Evolutionary conservation across 805 yeast genomes (phyloP).

Genomic region (Wickerhamiella australiensis): DNA sequence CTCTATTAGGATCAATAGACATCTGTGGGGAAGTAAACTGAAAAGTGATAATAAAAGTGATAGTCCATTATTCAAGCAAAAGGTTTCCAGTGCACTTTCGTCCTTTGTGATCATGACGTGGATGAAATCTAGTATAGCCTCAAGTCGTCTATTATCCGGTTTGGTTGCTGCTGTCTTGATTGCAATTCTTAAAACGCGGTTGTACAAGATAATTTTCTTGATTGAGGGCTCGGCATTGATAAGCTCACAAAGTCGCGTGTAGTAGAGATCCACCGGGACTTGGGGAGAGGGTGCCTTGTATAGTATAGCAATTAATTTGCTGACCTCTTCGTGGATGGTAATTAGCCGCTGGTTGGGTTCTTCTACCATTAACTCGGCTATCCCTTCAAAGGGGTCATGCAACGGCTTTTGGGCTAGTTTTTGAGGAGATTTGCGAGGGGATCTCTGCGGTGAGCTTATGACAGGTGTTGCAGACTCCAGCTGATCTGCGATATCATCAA

Average conservation of each 20-base stretch:
- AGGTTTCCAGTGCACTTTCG: conserved; percentile 13
- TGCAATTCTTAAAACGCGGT: conserved; percentile 15
- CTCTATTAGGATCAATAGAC: background rate
- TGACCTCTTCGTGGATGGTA: conserved; percentile 20
- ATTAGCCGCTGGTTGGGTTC: conserved; percentile 17
- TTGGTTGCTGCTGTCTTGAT: conserved; percentile 6
- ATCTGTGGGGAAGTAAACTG: background rate
- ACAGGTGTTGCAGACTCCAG: conserved; percentile 28
- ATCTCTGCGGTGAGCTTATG: background rate
- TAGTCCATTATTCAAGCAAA: conserved; percentile 23
- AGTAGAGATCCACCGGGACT: conserved; percentile 11
- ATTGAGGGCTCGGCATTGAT: conserved; percentile 18
- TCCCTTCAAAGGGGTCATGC: conserved; percentile 32
- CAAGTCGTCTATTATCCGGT: background rate
- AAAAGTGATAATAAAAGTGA: background rate
- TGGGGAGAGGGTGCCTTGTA: conserved; percentile 9
- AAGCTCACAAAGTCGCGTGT: conserved; percentile 19
- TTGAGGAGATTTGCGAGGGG: background rate
- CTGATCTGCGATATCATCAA: conserved; percentile 30
- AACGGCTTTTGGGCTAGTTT: background rate
- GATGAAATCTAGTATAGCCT: conserved; percentile 17
- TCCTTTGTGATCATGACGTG: conserved; percentile 14
- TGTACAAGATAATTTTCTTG: conserved; percentile 12
- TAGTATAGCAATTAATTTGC: conserved; percentile 12
- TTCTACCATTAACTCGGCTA: conserved; percentile 31